Conservation (phyloP, 331 rosid genomes). For the Dryas integrifolia region DNA sequence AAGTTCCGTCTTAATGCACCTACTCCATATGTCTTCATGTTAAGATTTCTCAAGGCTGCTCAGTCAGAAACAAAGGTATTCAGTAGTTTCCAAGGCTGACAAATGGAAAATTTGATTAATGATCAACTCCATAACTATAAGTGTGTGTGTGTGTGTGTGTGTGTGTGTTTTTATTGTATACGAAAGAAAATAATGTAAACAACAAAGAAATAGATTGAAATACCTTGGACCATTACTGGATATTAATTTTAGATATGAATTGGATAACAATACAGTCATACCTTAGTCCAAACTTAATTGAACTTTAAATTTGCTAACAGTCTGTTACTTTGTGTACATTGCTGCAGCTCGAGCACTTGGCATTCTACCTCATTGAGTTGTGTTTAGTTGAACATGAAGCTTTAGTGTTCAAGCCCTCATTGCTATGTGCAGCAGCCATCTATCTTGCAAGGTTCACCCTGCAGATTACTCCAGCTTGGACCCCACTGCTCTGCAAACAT, state of each 20-base stretch:
- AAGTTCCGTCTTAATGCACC: slow-evolving; percentile 80
- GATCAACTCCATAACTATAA: neutral
- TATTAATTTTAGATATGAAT: neutral
- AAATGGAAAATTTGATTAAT: slow-evolving; percentile 4
- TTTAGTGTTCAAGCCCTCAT: slow-evolving; percentile 67
- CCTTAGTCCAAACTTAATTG: neutral
- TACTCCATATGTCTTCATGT: slow-evolving; percentile 81
- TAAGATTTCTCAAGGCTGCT: slow-evolving; percentile 92
- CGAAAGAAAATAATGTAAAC: neutral
- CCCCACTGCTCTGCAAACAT: slow-evolving; percentile 67
- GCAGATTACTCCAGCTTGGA: slow-evolving; percentile 65
- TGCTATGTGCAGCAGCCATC: slow-evolving; percentile 85
- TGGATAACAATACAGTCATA: neutral
- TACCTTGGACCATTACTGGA: neutral
- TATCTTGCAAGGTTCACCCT: slow-evolving; percentile 74
- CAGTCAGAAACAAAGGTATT: slow-evolving; percentile 66
- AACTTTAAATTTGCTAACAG: slow-evolving; percentile 18
- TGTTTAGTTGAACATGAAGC: slow-evolving; percentile 75
- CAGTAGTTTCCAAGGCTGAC: slow-evolving; percentile 2
- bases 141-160: neutral
- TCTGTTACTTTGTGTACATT: slow-evolving; percentile 14
- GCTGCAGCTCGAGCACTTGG: slow-evolving; percentile 70
- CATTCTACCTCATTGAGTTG: slow-evolving; percentile 68
- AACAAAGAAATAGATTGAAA: neutral
- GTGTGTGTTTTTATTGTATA: neutral